Evolutionary conservation across 202 grass and related monocot genomes (phyloP), one percentile per base, ranked within the genome.

Genomic region (Setaria italica): DNA sequence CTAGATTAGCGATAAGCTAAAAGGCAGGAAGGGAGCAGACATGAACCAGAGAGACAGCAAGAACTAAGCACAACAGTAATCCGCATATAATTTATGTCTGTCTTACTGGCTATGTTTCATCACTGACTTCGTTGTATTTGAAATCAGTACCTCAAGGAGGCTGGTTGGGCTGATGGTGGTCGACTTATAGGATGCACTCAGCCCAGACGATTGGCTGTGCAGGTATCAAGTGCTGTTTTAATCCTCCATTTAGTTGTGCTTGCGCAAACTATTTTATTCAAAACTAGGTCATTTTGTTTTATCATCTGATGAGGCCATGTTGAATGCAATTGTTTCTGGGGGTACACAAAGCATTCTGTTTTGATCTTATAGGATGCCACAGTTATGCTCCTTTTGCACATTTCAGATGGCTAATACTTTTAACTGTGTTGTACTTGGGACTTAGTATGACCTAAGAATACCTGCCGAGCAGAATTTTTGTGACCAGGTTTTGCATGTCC

Each of bases 171-270:
- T 73, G 96, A 95, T 33, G 96, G 90, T 65, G 96, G 91, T 83
- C 90, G 90, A 72, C 88, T 99, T 92, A 95, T 95, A 79, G 96
- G 91, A 77, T 99, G 96, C 84, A 99, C 96, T 59, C 96, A 99
- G 17, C 96, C 96, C 79, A 94, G 96, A 82, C 86, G 96, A 87
- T 85, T 99, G 67, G 96, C 96, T 72, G 93, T 95, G 73, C 96
- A 99, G 96, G 93, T 95, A 92, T 72, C 19, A 67, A 76, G 39
- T 76, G 79, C 56, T 72, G 39, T 35, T 35, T 72, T 45, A 66
- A 67, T 72, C 55, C 55, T 73, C 51, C 46, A 78, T 86, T 57
- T 19, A 73, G 10, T 64, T 80, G 32, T 85, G 10, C 55, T 59
- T 84, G 34, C 81, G 19, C 56, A 56, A 58, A 53, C 39, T 73